phyloP scores from a whole-genome alignment of 352 stramenopile genomes.

The Phytophthora pini region DNA sequence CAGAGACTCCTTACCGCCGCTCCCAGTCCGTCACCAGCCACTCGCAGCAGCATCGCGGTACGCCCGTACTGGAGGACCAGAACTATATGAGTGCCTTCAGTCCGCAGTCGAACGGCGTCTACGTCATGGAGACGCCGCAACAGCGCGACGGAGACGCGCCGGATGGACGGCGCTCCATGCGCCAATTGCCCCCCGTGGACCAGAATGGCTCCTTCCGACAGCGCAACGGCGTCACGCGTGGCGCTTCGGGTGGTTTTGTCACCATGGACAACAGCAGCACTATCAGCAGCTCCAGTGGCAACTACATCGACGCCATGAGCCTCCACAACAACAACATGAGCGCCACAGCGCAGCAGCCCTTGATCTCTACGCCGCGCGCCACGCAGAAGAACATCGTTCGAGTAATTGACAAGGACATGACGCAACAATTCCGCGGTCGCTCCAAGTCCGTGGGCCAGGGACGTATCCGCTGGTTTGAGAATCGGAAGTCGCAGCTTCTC shows the following conservation, averaged over 20 bases:
- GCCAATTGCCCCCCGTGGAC: conserved; percentile 44
- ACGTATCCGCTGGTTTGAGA: conserved; percentile 90
- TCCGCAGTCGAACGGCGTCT: conserved; percentile 59
- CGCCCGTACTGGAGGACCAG: conserved; percentile 77
- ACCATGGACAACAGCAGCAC: conserved; percentile 56
- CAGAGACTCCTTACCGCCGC: conserved; percentile 36
- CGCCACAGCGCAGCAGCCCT: conserved; percentile 66
- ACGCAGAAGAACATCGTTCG: conserved; percentile 84
- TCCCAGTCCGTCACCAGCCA: conserved; percentile 42
- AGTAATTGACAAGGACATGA: conserved; percentile 93
- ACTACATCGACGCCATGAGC: conserved; percentile 41
- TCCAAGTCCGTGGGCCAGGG: conserved; percentile 71
- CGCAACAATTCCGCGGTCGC: conserved; percentile 81
- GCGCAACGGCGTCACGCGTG: conserved; percentile 29
- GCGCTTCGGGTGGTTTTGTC: conserved; percentile 43
- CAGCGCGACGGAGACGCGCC: conserved; percentile 34
- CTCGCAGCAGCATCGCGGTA: conserved; percentile 60
- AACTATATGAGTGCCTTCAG: conserved; percentile 65
- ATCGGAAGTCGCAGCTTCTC: conserved; percentile 88
- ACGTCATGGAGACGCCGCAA: conserved; percentile 74
- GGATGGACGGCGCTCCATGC: conserved; percentile 44
- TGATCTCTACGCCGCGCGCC: conserved; percentile 63
- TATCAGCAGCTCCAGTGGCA: conserved; percentile 53
- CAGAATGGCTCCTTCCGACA: conserved; percentile 42
- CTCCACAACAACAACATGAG: conserved; percentile 45